Evolutionary conservation across 2,329 filamentous ascomycete genomes (phyloP), one percentile per base, ranked within the genome.

Genomic region (Monosporascus sp.): DNA sequence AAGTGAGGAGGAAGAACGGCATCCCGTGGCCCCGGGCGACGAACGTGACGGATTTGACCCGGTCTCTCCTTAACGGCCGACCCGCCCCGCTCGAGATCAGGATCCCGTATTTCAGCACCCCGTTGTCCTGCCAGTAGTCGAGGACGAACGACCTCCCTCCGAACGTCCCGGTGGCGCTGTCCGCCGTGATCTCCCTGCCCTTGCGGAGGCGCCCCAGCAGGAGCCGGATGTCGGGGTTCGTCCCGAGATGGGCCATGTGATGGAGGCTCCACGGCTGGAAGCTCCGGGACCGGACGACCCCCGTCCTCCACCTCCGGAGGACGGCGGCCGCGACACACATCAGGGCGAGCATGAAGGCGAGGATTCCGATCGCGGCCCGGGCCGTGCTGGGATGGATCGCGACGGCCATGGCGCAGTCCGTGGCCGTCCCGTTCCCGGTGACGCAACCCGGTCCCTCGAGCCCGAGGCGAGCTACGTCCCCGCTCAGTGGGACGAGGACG

Each of bases 191-290:
- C 24, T 55, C 51, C 11, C 59, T 24, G 3, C 50, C 43, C 48
- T 58, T 52, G 2, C 58, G 50, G 43, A 59, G 37, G 3, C 49
- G 40, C 15, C 64, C 59, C 5, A 68, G 17, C 8, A 64, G 6
- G 22, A 26, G 22, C 43, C 64, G 63, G 9, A 73, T 59, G 15
- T 66, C 61, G 7, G 60, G 48, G 50, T 68, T 65, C 3, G 65
- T 60, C 1, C 65, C 63, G 2, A 77, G 63, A 1, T 66, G 63
- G 0, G 68, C 68, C 51, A 74, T 70, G 0, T 68, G 64, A 1
- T 65, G 64, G 5, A 75, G 59, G 52, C 62, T 73, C 74, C 74
- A 77, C 2, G 74, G 74, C 44, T 73, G 11, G 5, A 75, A 58
- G 53, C 62, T 73, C 74, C 73, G 76, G 2, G 74, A 74, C 44